Evolutionary conservation across 2,329 filamentous ascomycete genomes (phyloP).

Genomic region (Rhexocercosporidium sp.): DNA sequence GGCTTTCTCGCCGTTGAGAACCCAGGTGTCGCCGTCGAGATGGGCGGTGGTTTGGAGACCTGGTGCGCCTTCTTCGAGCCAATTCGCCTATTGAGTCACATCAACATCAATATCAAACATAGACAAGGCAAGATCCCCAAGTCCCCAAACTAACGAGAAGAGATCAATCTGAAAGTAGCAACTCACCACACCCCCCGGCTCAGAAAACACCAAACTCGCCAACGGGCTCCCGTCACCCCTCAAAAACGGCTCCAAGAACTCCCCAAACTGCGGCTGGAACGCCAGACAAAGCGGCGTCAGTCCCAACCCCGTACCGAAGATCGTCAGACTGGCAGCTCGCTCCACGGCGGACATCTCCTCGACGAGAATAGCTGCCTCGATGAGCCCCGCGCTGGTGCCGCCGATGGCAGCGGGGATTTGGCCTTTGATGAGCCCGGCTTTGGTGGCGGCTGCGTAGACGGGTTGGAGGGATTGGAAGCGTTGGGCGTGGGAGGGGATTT

Average conservation of each 20-base stretch:
- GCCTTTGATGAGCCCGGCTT: constrained; percentile 50
- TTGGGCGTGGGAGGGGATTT: constrained; percentile 25
- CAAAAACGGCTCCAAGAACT: constrained; percentile 54
- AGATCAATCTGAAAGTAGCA: neutral
- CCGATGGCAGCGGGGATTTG: constrained; percentile 52
- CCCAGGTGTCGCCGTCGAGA: constrained; percentile 52
- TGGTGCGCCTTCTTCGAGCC: constrained; percentile 51
- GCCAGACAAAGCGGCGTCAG: constrained; percentile 55
- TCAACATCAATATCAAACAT: neutral
- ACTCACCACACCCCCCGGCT: constrained; percentile 50
- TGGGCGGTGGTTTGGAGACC: constrained; percentile 55
- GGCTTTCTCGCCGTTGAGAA: constrained; percentile 58
- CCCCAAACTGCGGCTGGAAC: constrained; percentile 46
- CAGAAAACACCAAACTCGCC: constrained; percentile 56
- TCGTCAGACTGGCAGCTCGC: constrained; percentile 52
- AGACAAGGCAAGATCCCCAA: no score
- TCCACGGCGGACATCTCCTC: constrained; percentile 59
- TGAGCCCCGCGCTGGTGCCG: constrained; percentile 48
- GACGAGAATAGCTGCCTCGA: constrained; percentile 55
- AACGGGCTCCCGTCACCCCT: constrained; percentile 49
- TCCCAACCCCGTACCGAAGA: constrained; percentile 57
- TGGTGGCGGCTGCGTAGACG: constrained; percentile 50
- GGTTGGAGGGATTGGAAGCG: constrained; percentile 53
- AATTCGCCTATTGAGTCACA: constrained; percentile 46
- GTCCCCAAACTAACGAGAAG: neutral